Conservation (phyloP, 495 filamentous ascomycete genomes). For the Penicillium canescens region DNA sequence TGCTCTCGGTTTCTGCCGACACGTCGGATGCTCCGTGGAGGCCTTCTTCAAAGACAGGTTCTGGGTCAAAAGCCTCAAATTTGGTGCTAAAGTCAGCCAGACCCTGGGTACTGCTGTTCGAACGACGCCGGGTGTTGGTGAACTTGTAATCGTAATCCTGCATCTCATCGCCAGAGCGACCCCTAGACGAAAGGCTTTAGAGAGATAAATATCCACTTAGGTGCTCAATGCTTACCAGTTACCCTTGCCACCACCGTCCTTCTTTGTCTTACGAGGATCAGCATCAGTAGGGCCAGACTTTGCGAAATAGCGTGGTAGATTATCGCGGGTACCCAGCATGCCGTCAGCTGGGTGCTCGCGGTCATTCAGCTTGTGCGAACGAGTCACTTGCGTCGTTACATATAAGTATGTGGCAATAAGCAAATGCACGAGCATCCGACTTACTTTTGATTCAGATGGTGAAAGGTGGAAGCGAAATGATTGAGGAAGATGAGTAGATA, state of each 20-base stretch:
- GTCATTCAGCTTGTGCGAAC: conserved; percentile 89
- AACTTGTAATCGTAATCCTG: conserved; percentile 79
- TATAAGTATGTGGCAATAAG: not conserved
- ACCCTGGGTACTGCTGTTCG: conserved; percentile 78
- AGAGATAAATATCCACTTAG: not conserved
- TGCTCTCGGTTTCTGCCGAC: conserved; percentile 5
- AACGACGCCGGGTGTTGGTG: conserved; percentile 84
- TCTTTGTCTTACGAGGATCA: conserved; percentile 93
- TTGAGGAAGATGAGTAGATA: not conserved
- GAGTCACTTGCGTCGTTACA: conserved; percentile 75
- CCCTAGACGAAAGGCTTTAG: conserved; percentile 54
- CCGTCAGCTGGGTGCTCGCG: conserved; percentile 77
- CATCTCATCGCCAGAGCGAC: conserved; percentile 77
- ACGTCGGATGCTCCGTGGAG: conserved; percentile 60
- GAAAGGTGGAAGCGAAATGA: not conserved
- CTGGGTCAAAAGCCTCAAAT: conserved; percentile 79
- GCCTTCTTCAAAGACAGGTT: conserved; percentile 88
- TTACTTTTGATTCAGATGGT: conserved; percentile 3
- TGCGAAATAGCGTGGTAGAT: conserved; percentile 86
- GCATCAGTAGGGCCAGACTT: conserved; percentile 79
- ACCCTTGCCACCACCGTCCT: conserved; percentile 88
- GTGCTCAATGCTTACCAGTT: conserved; percentile 72
- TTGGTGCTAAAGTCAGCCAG: conserved; percentile 79
- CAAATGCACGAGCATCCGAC: not conserved
- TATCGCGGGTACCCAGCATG: conserved; percentile 62